Percentiles rank a stretch among this genome's conserved stretches.
Conservation (phyloP, 2,329 filamentous ascomycete genomes). For the Claviceps digitariae region DNA sequence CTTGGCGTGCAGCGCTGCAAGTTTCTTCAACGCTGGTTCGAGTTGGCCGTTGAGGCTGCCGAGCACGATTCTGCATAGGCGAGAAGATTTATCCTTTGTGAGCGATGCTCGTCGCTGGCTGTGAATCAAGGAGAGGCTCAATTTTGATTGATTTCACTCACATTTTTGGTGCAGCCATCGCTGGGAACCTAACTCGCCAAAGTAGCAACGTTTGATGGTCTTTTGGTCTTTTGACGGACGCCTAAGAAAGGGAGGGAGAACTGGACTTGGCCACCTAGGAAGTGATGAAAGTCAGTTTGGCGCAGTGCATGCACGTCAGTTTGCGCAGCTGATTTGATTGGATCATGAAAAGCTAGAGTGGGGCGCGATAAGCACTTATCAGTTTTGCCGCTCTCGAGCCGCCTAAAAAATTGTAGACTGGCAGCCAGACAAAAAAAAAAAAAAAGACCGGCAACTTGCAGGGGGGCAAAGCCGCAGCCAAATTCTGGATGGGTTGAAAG, state of each 20-base stretch:
- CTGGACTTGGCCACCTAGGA: neutral
- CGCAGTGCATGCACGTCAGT: conserved; percentile 3
- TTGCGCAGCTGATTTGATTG: conserved; percentile 22
- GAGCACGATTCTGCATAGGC: conserved; percentile 52
- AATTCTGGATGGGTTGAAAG: neutral
- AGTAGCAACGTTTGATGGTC: neutral
- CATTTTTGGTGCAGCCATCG: conserved; percentile 37
- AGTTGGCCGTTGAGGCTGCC: conserved; percentile 75
- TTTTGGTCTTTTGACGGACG: conserved; percentile 7
- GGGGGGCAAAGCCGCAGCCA: conserved; percentile 9
- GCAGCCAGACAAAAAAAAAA: conserved; percentile 12
- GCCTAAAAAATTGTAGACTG: conserved; percentile 14
- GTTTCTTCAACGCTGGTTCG: conserved; percentile 61
- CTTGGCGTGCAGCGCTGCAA: conserved; percentile 69
- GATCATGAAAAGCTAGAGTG: conserved; percentile 8
- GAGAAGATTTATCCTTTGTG: neutral
- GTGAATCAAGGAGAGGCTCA: neutral
- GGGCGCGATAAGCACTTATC: conserved; percentile 17
- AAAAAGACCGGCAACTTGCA: neutral
- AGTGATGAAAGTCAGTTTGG: neutral
- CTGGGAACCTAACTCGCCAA: neutral
- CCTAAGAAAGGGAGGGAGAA: neutral
- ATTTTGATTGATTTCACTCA: conserved; percentile 17
- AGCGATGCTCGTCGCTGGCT: neutral
- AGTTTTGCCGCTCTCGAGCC: conserved; percentile 19